Base-by-base conservation (phyloP, 768 basidiomycete species). In the Kwoniella sp. region DNA sequence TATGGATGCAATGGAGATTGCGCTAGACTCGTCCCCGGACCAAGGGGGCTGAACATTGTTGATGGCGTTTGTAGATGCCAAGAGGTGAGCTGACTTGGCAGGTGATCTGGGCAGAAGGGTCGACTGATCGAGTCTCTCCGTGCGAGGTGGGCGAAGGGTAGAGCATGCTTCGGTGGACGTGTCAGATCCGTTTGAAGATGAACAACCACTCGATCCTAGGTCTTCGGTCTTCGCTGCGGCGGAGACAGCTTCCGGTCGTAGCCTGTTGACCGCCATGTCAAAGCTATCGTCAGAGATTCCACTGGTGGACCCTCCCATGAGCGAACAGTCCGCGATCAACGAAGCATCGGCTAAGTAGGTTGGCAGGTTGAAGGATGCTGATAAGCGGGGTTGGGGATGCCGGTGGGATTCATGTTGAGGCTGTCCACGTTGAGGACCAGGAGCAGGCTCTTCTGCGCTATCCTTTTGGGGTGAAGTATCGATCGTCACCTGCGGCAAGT, bases 101-200 rank as follows among this genome's bases (percentile, higher is more conserved):
- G 69, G 69, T 7, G 57, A 60, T 20, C n/a, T 23, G 11, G 69
- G 69, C 9, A 70, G 50, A 15, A 67, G 56, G 12, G 65, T 70
- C 4, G 69, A 66, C 50, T 53, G 56, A 50, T 67, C 56, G 17
- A 67, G 41, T 41, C 25, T n/a, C 30, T 31, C 53, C 34, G 41
- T 29, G 31, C 30, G 29, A 22, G 54, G n/a, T 29, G 41, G 7
- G 4, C 55, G 54, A 29, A 56, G 55, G 8, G 54, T 55, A 2
- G 61, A 54, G 11, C 5, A 34, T n/a, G 58, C 48, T 26, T 50
- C 34, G 17, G 31, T 52, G 17, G 59, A 9, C 20, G 29, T 52
- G 17, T 30, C 41, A 20, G 41, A 45, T 45, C 41, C 41, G 3
- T 17, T 54, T n/a, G 50, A 30, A 26, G n/a, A 17, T 5, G 47